Base-by-base conservation (phyloP, 2,329 filamentous ascomycete species). In the Aspergillus persii region DNA sequence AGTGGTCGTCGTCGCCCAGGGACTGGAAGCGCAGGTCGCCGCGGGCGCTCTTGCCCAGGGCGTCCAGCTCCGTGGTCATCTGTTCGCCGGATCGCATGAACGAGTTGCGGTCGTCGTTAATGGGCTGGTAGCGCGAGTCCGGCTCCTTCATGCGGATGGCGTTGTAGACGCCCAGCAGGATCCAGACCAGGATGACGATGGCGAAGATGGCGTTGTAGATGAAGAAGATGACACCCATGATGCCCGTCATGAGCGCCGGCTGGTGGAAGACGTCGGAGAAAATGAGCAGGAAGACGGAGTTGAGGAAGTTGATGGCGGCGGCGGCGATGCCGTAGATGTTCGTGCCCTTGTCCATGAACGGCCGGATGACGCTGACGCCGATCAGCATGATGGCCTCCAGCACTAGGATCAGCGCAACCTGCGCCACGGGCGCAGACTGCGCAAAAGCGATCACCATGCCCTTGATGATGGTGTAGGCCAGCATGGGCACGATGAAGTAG, bases 341-440 rank as follows among this genome's bases (percentile, higher is more conserved):
- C 61, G 92, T 96, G 80, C 92, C 94, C 85, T 96, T 96, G 83
- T 97, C 93, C 93, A 97, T 97, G 89, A 91, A 97, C 15, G 93
- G 93, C 58, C 91, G 88, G 65, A 96, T 79, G 53, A 96, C 87
- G 59, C 87, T 89, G 57, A 91, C 87, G n/a, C 79, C 86, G 67
- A 96, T 88, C 56, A 98, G 82, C 67, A 90, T 88, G 54, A 77
- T 85, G 1, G 88, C 88, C 76, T 98, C 93, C 59, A 97, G 86
- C 59, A 97, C 80, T 39, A 98, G 81, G 58, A 97, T 83, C 9
- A 88, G 90, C 56, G 97, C 82, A 8, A 92, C 91, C 77, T 96
- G 92, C 18, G 88, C 86, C 4, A 85, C 84, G 33, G 87, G 86
- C 27, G 81, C 84, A 46, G 80, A 79, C 75, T 97, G 93, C 29